phyloP scores from a whole-genome alignment of 192 early-diverging fungal species.

The Obelidium mucronatum region DNA sequence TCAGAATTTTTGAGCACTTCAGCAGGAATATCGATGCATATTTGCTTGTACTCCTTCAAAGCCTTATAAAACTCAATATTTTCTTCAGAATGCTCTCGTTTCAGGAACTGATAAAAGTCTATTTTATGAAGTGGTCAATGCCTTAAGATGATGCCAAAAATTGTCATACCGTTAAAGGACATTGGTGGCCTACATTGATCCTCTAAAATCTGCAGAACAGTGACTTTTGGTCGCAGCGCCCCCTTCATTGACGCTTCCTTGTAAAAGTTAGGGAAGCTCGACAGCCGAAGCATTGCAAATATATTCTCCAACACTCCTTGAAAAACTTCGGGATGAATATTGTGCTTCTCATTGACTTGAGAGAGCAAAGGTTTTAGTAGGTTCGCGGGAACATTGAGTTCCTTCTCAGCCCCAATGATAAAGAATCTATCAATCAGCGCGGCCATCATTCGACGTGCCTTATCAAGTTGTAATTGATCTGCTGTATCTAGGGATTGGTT shows the following conservation, averaged over 20 bases:
- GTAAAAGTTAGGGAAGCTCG: slow-evolving; percentile 42
- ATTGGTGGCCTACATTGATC: slow-evolving; percentile 19
- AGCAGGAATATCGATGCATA: not conserved
- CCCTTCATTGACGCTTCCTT: slow-evolving; percentile 27
- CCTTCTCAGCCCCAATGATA: not conserved
- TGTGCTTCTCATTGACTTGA: slow-evolving; percentile 27
- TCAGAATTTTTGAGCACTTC: not conserved
- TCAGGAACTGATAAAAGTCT: slow-evolving; percentile 16
- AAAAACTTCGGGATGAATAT: slow-evolving; percentile 43
- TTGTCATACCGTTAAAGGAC: slow-evolving; percentile 21
- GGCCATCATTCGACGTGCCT: not conserved
- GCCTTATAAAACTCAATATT: slow-evolving; percentile 22
- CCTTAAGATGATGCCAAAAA: not conserved
- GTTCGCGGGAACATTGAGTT: not conserved
- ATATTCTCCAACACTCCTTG: slow-evolving; percentile 34
- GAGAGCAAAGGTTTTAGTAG: not conserved
- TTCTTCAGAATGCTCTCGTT: slow-evolving; percentile 18
- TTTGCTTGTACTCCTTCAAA: slow-evolving; percentile 9
- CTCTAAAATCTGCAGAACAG: slow-evolving; percentile 12
- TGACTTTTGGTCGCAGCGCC: slow-evolving; percentile 2
- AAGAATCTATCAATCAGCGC: not conserved
- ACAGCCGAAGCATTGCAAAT: slow-evolving; percentile 38
- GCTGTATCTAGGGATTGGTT: not conserved
- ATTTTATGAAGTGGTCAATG: not conserved
- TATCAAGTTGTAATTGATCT: not conserved